phyloP scores from a whole-genome alignment of 2,329 filamentous ascomycete genomes.

The Zymoseptoria tritici region DNA sequence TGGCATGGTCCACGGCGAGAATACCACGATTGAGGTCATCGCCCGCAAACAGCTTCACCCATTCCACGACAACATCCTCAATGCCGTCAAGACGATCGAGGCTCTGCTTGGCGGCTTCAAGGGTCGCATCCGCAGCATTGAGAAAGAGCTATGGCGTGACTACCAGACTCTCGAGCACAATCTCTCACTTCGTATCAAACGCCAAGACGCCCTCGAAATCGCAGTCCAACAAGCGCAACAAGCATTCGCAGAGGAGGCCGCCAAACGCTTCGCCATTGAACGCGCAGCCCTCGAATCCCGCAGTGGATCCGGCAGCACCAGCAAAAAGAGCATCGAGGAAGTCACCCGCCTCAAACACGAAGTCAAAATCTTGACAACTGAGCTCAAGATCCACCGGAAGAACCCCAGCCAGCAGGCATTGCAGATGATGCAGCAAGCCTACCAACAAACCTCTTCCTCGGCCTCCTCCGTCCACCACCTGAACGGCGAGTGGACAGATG shows the following conservation, averaged over 20 bases:
- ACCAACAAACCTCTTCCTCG: conserved; percentile 1
- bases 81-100: conserved; percentile 82
- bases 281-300: conserved; percentile 21
- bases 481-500: not conserved
- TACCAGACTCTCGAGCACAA: conserved; percentile 79
- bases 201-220: conserved; percentile 78
- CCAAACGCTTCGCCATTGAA: conserved; percentile 20
- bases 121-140: conserved; percentile 71
- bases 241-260: conserved; percentile 14
- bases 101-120: conserved; percentile 70
- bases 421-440: conserved; percentile 25
- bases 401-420: conserved; percentile 29
- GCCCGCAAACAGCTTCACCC: conserved; percentile 68
- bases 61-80: conserved; percentile 82
- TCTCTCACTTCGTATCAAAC: conserved; percentile 71
- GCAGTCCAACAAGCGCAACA: conserved; percentile 58
- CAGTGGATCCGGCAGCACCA: conserved; percentile 26
- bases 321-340: conserved; percentile 43
- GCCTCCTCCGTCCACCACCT: not conserved
- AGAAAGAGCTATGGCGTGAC: conserved; percentile 82
- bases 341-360: conserved; percentile 52
- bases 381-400: conserved; percentile 57
- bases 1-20: conserved; percentile 76
- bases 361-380: conserved; percentile 53
- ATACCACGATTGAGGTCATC: conserved; percentile 80